Evolutionary conservation across 1,284 basidiomycete genomes (phyloP).

Genomic region (Leccinum variabile): DNA sequence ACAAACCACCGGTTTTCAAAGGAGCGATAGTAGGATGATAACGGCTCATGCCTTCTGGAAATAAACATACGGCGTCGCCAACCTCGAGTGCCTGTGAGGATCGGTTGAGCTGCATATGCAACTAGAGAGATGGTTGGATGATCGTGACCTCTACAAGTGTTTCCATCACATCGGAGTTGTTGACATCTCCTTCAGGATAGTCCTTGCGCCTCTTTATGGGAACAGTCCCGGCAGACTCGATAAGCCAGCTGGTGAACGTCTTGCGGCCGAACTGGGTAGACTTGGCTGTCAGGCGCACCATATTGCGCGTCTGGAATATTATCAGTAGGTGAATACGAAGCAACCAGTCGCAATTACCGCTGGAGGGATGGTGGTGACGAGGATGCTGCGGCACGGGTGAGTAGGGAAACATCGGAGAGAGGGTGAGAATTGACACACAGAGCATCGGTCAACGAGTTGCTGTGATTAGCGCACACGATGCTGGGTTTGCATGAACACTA

Average conservation of each 20-base stretch:
- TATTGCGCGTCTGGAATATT: conserved; percentile 53
- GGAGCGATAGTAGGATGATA: conserved; percentile 83
- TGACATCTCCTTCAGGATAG: conserved; percentile 48
- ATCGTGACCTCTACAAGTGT: conserved; percentile 59
- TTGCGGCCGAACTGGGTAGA: conserved; percentile 77
- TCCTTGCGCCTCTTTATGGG: conserved; percentile 79
- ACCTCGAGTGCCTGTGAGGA: conserved; percentile 60
- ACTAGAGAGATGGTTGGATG: not conserved
- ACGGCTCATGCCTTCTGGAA: conserved; percentile 81
- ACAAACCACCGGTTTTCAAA: conserved; percentile 77
- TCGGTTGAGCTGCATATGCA: conserved; percentile 1
- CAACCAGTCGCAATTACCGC: conserved; percentile 43
- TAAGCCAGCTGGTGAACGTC: conserved; percentile 87
- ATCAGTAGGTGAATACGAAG: conserved; percentile 10
- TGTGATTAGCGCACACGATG: conserved; percentile 78
- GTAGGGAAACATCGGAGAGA: conserved; percentile 3
- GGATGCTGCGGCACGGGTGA: conserved; percentile 44
- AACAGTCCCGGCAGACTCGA: conserved; percentile 82
- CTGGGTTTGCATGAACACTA: conserved; percentile 33
- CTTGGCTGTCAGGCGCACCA: conserved; percentile 82
- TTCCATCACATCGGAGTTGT: conserved; percentile 70
- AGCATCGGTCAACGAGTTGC: conserved; percentile 83
- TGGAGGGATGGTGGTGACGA: conserved; percentile 69
- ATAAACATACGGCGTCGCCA: conserved; percentile 80
- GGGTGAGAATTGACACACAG: conserved; percentile 52